Evolutionary conservation across 169 alveolate species (phyloP), one percentile per base, ranked within the genome.

Genomic region (Cryptosporidium parvum): DNA sequence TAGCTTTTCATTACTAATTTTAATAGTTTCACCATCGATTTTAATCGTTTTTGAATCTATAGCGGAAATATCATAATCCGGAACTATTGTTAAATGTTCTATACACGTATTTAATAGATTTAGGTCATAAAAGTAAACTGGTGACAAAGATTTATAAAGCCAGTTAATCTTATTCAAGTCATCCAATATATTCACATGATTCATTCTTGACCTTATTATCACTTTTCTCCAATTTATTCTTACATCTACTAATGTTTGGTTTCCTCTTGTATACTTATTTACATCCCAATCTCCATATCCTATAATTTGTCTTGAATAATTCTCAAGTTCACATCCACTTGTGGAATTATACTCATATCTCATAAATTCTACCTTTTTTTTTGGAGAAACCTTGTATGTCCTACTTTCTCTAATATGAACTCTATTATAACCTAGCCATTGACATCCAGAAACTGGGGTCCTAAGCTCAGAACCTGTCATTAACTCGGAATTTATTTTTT

Each of bases 281-380:
- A 80, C n/a, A 33, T 80, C 75, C 87, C 87, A 80, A 16, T 37
- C 70, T 21, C 87, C 87, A 48, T 80, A 62, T n/a, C 80, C 87
- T 31, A 80, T 65, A 39, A 80, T 80, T 45, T 62, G 87, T 26
- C 87, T 59, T 3, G 80, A 62, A 42, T 42, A 80, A 61, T 80
- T 80, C 35, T 80, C 87, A 9, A 65, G 67, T 53, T 80, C 87
- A 37, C 87, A 80, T 8, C 87, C 87, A 45, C 69, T 80, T 42
- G 87, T 80, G 21, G 87, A 80, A 31, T 80, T 80, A 65, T 80
- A 80, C 18, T 80, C 87, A 26, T 58, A 80, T 18, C 87, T 48
- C 56, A 65, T 58, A 61, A 62, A 80, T 61, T 80, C 87, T 12
- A 80, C 53, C 12, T 7, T 80, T 42, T 80, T 80, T 44, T 23